Conservation (phyloP, 208 protist genomes). For the Acanthamoeba sp. region DNA sequence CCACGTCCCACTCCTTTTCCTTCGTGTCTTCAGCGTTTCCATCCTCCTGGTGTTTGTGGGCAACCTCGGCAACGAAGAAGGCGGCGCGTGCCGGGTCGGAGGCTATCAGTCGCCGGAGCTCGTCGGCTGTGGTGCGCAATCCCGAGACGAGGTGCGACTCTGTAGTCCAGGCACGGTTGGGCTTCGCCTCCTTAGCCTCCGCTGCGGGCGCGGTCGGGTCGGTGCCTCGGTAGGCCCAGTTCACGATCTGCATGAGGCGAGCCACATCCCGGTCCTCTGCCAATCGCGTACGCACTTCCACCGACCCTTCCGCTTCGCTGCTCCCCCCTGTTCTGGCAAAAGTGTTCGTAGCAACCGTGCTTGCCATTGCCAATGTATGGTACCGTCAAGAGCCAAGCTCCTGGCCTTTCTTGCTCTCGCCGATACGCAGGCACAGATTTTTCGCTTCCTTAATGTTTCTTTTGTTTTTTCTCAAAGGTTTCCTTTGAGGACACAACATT, state of each 20-base stretch:
- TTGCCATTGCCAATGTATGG: too few relatives aligned
- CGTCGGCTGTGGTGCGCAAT: neutral
- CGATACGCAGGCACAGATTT: too few relatives aligned
- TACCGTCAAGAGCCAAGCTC: too few relatives aligned
- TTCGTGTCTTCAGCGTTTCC: neutral
- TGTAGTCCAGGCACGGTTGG: slow-evolving; percentile 7
- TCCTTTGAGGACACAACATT: neutral
- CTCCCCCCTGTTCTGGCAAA: neutral
- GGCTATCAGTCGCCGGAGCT: neutral
- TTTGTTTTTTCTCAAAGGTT: slow-evolving; percentile 10
- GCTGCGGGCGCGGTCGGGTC: neutral
- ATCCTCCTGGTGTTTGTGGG: neutral
- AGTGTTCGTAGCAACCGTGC: too few relatives aligned
- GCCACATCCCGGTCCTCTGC: slow-evolving; percentile 19
- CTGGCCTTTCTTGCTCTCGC: too few relatives aligned
- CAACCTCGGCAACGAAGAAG: slow-evolving; percentile 43
- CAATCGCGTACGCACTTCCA: neutral
- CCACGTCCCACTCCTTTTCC: slow-evolving; percentile 5
- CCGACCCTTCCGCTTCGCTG: neutral
- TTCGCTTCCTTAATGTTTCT: neutral
- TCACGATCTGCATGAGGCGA: slow-evolving; percentile 40
- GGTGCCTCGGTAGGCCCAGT: slow-evolving; percentile 24
- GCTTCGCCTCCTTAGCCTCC: neutral
- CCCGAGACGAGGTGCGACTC: slow-evolving; percentile 25
- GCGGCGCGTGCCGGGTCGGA: neutral